Base-by-base conservation (phyloP, 2,329 filamentous ascomycete genomes). In the Cladosporium sp. region DNA sequence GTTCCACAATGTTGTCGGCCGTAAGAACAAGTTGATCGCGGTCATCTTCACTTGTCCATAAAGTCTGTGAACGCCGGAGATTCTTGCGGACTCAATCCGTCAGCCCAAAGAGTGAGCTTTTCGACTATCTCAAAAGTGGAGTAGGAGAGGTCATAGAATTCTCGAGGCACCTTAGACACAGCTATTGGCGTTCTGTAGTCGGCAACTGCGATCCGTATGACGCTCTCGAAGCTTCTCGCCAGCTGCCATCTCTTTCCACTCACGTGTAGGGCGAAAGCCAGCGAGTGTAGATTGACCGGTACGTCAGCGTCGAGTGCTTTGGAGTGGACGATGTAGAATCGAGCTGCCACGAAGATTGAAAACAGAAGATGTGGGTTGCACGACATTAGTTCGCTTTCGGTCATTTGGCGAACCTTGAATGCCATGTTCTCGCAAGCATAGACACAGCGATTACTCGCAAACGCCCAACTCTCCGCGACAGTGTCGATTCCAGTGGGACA, bases 311-410 rank as follows among this genome's bases (percentile, higher is more conserved):
- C 61, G 48, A 68, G 61, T 4, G 64, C 55, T 28, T 68, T 68
- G 3, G 67, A 64, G 22, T 69, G 67, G 22, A 69, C 67, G 17
- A 68, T 57, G 50, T 65, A 65, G 45, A 68, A 69, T 13, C 67
- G 40, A 2, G 65, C 61, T 3, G 65, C 65, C 24, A 65, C 66
- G 28, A 68, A 68, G 6, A 70, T 64, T 44, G 61, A 65, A 15
- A 64, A 64, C 3, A 64, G 60, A 9, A 67, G 61, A 10, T 67
- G 58, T 2, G 67, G 65, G 25, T 63, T 63, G 22, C 66, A 65
- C 12, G 59, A 65, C 34, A 66, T 50, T 6, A 70, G 57, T 34
- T 68, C 53, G 12, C 48, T 53, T 32, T 68, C 66, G 10, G 59
- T 47, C 47, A 68, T 60, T 7, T 57, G 49, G 19, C 63, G 60